Conservation (phyloP, 306 rosid species). For the Prinsepia uniflora region DNA sequence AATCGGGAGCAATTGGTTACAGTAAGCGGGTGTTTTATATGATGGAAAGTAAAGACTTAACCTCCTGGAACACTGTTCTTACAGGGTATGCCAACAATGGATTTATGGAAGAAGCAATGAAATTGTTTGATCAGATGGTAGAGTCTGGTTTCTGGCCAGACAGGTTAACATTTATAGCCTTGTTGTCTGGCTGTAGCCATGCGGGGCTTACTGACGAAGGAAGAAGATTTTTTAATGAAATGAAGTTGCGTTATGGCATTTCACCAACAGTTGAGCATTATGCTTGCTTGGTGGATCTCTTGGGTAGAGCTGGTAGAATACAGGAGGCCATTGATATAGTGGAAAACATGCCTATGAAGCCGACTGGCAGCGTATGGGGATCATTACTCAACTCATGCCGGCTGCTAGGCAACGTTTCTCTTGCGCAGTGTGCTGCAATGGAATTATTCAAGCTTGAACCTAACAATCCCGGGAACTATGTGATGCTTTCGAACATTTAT, state of each 20-base stretch:
- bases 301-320: conserved; percentile 47
- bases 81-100: conserved; percentile 52
- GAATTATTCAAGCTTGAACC: conserved; percentile 47
- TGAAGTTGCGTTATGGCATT: conserved; percentile 38
- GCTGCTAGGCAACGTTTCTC: conserved; percentile 40
- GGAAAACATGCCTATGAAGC: conserved; percentile 52
- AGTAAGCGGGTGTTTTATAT: conserved; percentile 41
- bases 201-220: conserved; percentile 43
- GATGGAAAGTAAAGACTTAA: conserved; percentile 43
- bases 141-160: conserved; percentile 38
- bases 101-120: conserved; percentile 33
- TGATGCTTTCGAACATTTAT: conserved; percentile 56
- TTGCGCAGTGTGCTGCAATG: conserved; percentile 37
- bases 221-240: conserved; percentile 30
- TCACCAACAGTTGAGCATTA: conserved; percentile 45
- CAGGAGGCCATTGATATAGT: conserved; percentile 37
- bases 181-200: conserved; percentile 60
- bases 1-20: conserved; percentile 52
- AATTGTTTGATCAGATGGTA: conserved; percentile 42
- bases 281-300: conserved; percentile 50
- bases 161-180: conserved; percentile 42
- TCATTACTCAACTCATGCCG: conserved; percentile 53
- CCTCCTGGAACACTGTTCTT: conserved; percentile 60
- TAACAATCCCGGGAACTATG: conserved; percentile 50
- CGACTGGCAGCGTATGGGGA: conserved; percentile 54